These are phyloP conservation scores for Brassica incana DNA, from an alignment of 345 rosid species.

Conservation along the genomic window DNA sequence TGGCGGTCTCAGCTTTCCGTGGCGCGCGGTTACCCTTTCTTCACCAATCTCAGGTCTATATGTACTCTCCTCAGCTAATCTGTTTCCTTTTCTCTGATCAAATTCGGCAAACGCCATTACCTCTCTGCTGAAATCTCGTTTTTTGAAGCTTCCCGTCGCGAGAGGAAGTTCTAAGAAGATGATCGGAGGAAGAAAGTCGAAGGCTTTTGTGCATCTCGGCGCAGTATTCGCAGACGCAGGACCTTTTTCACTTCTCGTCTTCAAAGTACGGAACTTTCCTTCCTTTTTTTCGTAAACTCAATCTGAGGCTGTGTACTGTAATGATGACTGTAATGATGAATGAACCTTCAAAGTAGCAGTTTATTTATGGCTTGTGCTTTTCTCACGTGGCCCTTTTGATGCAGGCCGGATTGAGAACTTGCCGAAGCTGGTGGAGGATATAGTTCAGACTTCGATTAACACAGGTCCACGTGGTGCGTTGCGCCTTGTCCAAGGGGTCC, in stretches of 20 bases:
- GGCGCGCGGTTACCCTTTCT: conserved; percentile 45
- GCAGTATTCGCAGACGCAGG: conserved; percentile 67
- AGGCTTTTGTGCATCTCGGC: conserved; percentile 49
- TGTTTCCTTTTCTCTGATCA: neutral
- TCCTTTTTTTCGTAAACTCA: neutral
- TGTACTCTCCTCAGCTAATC: neutral
- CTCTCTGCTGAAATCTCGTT: conserved; percentile 11
- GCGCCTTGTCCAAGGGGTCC: conserved; percentile 87
- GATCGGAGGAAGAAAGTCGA: conserved; percentile 34
- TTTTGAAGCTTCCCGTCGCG: conserved; percentile 36
- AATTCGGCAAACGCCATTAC: neutral
- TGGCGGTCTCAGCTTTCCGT: conserved; percentile 57
- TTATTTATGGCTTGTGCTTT: neutral
- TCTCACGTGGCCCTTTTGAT: conserved; percentile 5
- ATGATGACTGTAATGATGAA: neutral
- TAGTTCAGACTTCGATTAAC: conserved; percentile 77
- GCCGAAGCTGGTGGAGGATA: conserved; percentile 71
- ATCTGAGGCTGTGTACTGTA: neutral
- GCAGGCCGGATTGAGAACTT: conserved; percentile 50
- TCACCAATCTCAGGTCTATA: conserved; percentile 41
- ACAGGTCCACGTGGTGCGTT: conserved; percentile 93
- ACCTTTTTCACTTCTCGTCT: conserved; percentile 73
- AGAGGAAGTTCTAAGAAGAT: conserved; percentile 47
- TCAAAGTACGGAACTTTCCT: conserved; percentile 47
- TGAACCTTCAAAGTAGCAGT: neutral